Evolutionary conservation across 2,329 filamentous ascomycete genomes (phyloP), one percentile per base, ranked within the genome.

Genomic region (Xylaria sp.): DNA sequence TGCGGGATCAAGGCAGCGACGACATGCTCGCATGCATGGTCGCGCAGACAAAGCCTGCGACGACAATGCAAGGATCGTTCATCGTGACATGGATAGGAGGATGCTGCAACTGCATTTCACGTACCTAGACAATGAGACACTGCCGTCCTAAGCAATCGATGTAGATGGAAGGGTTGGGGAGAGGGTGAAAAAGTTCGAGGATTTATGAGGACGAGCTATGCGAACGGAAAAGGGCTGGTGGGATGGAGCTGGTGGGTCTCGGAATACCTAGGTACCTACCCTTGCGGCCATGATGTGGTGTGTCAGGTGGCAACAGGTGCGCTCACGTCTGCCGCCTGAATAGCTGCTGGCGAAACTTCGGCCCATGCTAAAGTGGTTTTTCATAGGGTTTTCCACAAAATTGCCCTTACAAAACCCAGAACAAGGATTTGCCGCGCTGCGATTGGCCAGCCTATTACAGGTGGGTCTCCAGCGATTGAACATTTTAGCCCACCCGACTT

Each of bases 61-160:
- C 44, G 37, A 44, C 37, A 52, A 11, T 5, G 44, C 7, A 2
- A 54, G 19, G 16, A 23, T 19, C 23, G 37, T 54, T 39, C 42
- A 34, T 10, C 18, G 30, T 4, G 19, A 13, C 34, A 19, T 46
- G 23, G 18, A 48, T n/a, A 13, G 39, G 46, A 37, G 8, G 7
- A 35, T 30, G 10, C 13, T 53, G 55, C 11, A 16, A 52, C 23
- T 30, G 23, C 23, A 30, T 30, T 30, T 16, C 54, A 84, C 81
- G 70, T 83, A 84, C 81, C 81, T 84, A 81, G 81, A 84, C 81
- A 83, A 82, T 80, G 79, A 72, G 59, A 69, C 76, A 80, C 78
- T 83, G 81, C 80, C 81, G 79, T 84, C 81, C 81, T 84, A 82
- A 84, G 81, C 81, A 83, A 71, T 79, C 79, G 75, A 63, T 76